Percentiles rank a stretch among this genome's conserved stretches.
These are phyloP conservation scores for Aspergillus unguis DNA, from an alignment of 2,329 filamentous ascomycete species.

Conservation along the genomic window DNA sequence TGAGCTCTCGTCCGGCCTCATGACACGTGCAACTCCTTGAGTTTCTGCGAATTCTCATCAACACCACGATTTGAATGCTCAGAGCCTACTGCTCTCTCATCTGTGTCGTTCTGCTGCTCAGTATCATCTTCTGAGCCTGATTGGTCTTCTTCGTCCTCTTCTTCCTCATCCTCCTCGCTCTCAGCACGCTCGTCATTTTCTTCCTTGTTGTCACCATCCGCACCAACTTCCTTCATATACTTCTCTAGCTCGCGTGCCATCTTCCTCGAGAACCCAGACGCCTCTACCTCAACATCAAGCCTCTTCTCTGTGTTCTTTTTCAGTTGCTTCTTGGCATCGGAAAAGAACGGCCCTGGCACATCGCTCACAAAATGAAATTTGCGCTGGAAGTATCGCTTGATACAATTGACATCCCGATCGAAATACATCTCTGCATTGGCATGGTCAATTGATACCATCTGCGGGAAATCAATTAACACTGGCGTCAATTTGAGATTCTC, in stretches of 20 bases:
- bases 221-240: constrained; percentile 74
- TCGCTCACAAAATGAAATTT: constrained; percentile 84
- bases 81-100: background rate
- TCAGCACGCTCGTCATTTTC: constrained; percentile 36
- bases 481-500: constrained; percentile 62
- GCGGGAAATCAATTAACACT: constrained; percentile 93
- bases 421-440: constrained; percentile 95
- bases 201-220: constrained; percentile 49
- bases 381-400: constrained; percentile 89
- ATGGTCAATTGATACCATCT: constrained; percentile 96
- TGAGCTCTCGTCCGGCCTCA: constrained; percentile 14
- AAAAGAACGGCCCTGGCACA: constrained; percentile 78
- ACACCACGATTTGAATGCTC: constrained; percentile 23
- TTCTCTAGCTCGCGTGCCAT: constrained; percentile 91
- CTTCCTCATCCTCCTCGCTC: constrained; percentile 33
- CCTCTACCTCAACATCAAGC: constrained; percentile 83
- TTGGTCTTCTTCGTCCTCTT: too few relatives aligned
- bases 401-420: constrained; percentile 89
- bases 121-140: constrained; percentile 36
- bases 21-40: constrained; percentile 34
- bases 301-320: constrained; percentile 61
- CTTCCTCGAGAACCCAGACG: constrained; percentile 93
- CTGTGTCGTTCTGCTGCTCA: constrained; percentile 19
- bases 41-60: constrained; percentile 27
- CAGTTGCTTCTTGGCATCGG: constrained; percentile 73